Evolutionary conservation across 345 rosid species (phyloP), one percentile per base, ranked within the genome.

Genomic region (Salix suchowensis): DNA sequence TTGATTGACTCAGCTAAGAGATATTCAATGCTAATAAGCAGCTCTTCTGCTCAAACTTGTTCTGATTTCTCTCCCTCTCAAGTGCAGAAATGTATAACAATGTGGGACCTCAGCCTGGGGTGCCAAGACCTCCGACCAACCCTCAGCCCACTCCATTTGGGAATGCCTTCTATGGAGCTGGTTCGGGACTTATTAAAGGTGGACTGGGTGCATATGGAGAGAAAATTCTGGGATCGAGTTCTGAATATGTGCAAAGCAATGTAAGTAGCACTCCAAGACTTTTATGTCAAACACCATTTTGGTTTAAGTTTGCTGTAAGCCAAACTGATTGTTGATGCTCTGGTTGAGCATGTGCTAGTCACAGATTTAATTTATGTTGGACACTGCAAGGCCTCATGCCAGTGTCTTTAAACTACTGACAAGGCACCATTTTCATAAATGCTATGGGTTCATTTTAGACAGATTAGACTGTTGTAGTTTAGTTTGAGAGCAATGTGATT

Each of bases 221-320:
- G 86, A 94, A 88, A 79, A 87, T 94, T 70, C 82, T 96, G 18
- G 98, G 99, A 19, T 91, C 98, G 7, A 93, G 98, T 78, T 92
- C 98, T 58, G 99, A 96, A 81, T 96, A 93, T 71, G 98, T 96
- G 79, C 98, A 95, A 87, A 94, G 99, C 84, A 96, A 96, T 84
- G 99, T 96, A 84, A 92, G 98, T 78, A 15, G 76, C 78, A 66
- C 69, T 67, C 72, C 28, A 34, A 58, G 74, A 23, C 24, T 74
- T 19, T 67, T 23, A 46, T 71, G 70, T 70, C 8, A 54, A 23
- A 21, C n/a, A 19, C 16, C 34, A 23, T 52, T 79, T 18, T 80
- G 68, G 39, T 68, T 64, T 46, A 73, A 50, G 60, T 40, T 32
- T 60, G 46, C 46, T n/a, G 16, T 71, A 69, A 64, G 78, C 71